These are phyloP conservation scores for Candida loeiensis DNA, from an alignment of 805 yeast genomes.

Conservation along the genomic window DNA sequence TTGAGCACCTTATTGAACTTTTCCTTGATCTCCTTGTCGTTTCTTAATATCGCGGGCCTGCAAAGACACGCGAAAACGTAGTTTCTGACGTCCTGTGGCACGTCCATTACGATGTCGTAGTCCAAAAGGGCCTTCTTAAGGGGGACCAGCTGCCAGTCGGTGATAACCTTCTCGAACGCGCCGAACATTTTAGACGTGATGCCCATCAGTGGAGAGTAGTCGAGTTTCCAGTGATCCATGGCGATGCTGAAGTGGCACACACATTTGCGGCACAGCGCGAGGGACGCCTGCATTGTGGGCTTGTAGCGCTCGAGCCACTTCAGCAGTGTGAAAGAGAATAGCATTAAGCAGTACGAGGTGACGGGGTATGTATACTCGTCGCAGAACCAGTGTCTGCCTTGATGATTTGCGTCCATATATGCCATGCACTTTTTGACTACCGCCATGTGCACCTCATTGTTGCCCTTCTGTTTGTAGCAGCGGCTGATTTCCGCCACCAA, in stretches of 20 bases:
- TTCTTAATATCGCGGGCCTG: conserved; percentile 10
- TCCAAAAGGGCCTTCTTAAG: conserved; percentile 9
- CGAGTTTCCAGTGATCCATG: conserved; percentile 13
- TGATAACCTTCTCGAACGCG: conserved; percentile 6
- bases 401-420: conserved; percentile 18
- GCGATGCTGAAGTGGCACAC: conserved; percentile 50
- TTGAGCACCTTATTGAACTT: conserved; percentile 4
- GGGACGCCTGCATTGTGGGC: conserved; percentile 32
- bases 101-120: neutral
- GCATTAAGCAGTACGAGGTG: conserved; percentile 51
- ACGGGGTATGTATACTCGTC: conserved; percentile 45
- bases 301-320: conserved; percentile 30
- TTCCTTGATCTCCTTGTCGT: conserved; percentile 2
- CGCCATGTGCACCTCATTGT: conserved; percentile 24
- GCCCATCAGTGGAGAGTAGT: conserved; percentile 5
- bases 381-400: conserved; percentile 53
- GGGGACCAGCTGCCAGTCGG: conserved; percentile 2
- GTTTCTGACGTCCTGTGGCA: conserved; percentile 6
- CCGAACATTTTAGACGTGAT: conserved; percentile 6
- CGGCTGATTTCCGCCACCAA: conserved; percentile 22
- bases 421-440: conserved; percentile 24
- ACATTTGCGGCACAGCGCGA: conserved; percentile 54
- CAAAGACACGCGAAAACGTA: conserved; percentile 10
- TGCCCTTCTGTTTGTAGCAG: conserved; percentile 26
- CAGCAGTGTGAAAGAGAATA: conserved; percentile 49